Percentiles rank a stretch among this genome's conserved stretches.
phyloP scores from a whole-genome alignment of 345 rosid genomes.

The Aquilaria sinensis region DNA sequence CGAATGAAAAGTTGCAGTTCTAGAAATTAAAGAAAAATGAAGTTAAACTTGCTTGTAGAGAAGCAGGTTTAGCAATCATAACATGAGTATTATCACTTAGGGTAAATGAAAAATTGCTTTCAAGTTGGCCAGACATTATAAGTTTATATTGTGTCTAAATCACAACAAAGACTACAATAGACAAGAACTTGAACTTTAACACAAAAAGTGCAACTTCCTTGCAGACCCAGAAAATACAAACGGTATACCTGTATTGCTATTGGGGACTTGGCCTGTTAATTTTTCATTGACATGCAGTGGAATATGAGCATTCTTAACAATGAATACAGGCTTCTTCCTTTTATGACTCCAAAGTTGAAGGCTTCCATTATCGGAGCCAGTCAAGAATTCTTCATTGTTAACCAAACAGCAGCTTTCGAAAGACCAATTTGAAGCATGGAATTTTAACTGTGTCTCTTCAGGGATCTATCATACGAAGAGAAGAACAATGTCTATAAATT shows the following conservation, averaged over 20 bases:
- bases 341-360: slow-evolving; percentile 62
- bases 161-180: too few relatives aligned
- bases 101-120: too few relatives aligned
- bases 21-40: too few relatives aligned
- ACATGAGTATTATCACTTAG: too few relatives aligned
- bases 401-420: slow-evolving; percentile 92
- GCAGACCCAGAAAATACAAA: too few relatives aligned
- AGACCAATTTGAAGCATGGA: slow-evolving; percentile 74
- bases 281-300: slow-evolving; percentile 21
- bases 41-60: too few relatives aligned
- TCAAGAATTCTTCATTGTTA: slow-evolving; percentile 70
- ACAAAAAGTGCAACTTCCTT: too few relatives aligned
- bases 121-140: too few relatives aligned
- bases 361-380: slow-evolving; percentile 97
- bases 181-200: too few relatives aligned
- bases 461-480: slow-evolving; percentile 51
- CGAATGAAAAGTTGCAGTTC: too few relatives aligned
- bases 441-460: slow-evolving; percentile 60
- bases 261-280: slow-evolving; percentile 19
- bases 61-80: too few relatives aligned
- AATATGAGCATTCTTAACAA: slow-evolving; percentile 75
- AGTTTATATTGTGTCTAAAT: too few relatives aligned
- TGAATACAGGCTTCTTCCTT: slow-evolving; percentile 72
- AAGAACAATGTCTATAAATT: slow-evolving; percentile 3
- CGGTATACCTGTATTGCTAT: slow-evolving; percentile 45